Percentiles rank a stretch among this genome's conserved stretches.
Evolutionary conservation across 192 early-diverging fungal genomes (phyloP).

Genomic region (Coemansia sp.): DNA sequence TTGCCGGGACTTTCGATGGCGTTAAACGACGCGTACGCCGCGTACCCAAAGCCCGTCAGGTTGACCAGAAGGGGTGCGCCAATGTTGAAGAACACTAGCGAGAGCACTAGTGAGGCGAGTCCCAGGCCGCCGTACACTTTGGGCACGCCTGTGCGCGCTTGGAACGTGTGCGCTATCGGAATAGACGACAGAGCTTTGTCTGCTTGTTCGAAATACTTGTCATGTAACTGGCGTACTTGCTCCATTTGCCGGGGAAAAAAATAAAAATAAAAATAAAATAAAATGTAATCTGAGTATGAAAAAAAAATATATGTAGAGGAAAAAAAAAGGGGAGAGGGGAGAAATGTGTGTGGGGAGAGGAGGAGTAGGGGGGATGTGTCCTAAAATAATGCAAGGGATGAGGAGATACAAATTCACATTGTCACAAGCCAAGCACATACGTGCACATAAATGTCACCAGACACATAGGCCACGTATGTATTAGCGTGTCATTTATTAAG

Average conservation of each 20-base stretch:
- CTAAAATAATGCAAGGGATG: background rate
- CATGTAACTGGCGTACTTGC: slow-evolving; percentile 38
- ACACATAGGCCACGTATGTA: background rate
- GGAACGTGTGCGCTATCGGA: slow-evolving; percentile 65
- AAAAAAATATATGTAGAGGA: background rate
- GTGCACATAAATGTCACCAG: background rate
- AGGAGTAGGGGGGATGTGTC: background rate
- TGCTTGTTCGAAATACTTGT: slow-evolving; percentile 45
- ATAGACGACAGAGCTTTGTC: slow-evolving; percentile 77
- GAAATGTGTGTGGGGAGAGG: background rate
- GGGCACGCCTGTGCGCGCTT: slow-evolving; percentile 78
- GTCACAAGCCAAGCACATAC: background rate
- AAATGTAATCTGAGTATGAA: background rate
- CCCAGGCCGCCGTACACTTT: slow-evolving; percentile 87
- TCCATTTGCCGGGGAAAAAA: slow-evolving; percentile 32
- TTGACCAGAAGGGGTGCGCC: slow-evolving; percentile 77
- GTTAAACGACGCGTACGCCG: slow-evolving; percentile 91
- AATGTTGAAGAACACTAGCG: slow-evolving; percentile 92
- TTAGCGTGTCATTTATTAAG: background rate
- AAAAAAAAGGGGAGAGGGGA: slow-evolving; percentile 8
- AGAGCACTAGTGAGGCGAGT: slow-evolving; percentile 58
- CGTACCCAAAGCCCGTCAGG: slow-evolving; percentile 88
- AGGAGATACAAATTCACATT: background rate
- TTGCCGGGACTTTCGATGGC: slow-evolving; percentile 83
- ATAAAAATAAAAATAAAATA: background rate